Evolutionary conservation across 208 protist species (phyloP).

Genomic region (Naegleria fowleri): DNA sequence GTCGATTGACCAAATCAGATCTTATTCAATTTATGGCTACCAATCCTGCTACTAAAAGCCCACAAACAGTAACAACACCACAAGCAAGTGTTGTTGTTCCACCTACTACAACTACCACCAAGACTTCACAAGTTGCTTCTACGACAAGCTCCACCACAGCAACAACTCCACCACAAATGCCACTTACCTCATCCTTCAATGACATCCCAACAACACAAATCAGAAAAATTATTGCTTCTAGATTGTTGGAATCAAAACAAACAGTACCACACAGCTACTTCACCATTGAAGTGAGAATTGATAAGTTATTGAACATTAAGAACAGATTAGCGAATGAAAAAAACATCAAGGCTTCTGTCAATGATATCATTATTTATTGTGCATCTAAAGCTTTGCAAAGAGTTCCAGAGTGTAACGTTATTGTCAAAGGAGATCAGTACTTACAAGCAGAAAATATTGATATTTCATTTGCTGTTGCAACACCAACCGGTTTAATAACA

Average conservation of each 20-base stretch:
- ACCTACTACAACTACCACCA: neutral
- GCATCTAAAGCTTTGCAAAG: neutral
- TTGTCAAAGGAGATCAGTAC: neutral
- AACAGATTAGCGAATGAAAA: constrained; percentile 66
- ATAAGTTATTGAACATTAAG: constrained; percentile 77
- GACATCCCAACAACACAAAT: constrained; percentile 78
- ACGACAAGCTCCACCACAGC: neutral
- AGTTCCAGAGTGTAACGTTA: constrained; percentile 20
- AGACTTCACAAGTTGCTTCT: neutral
- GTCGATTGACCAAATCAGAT: neutral
- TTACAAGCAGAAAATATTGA: neutral
- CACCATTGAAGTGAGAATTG: constrained; percentile 76
- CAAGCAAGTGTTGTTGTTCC: neutral
- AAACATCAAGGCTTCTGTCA: constrained; percentile 91
- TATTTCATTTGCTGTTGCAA: constrained; percentile 66
- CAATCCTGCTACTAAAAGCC: neutral
- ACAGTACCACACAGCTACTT: constrained; percentile 91
- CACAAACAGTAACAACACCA: neutral
- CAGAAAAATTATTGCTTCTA: constrained; percentile 80
- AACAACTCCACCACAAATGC: neutral
- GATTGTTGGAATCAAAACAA: constrained; percentile 88
- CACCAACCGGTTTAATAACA: constrained; percentile 86
- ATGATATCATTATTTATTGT: constrained; percentile 87
- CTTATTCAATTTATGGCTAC: neutral
- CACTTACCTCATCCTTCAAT: constrained; percentile 41